Evolutionary conservation across 306 rosid species (phyloP).

Genomic region (Crataegus laevigata): DNA sequence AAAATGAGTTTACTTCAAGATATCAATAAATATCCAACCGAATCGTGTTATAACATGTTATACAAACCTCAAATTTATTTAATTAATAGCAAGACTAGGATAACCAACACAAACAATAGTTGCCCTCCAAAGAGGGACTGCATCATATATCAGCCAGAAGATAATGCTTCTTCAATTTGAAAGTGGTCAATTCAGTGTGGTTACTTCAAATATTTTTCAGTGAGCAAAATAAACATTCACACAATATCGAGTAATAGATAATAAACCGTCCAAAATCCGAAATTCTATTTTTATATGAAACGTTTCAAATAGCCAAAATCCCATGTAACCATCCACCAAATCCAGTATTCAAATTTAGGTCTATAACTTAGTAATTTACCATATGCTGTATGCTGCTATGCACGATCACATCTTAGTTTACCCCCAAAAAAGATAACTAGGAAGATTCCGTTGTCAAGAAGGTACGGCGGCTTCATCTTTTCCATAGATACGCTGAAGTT

Average conservation of each 20-base stretch:
- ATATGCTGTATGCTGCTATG: conserved; percentile 28
- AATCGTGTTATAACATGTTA: background rate
- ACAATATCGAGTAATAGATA: background rate
- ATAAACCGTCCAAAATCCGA: conserved; percentile 14
- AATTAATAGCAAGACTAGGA: background rate
- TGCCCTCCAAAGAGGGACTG: background rate
- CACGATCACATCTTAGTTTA: conserved; percentile 36
- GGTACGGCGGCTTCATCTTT: conserved; percentile 58
- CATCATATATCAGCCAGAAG: background rate
- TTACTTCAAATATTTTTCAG: background rate
- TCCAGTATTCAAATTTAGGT: conserved; percentile 20
- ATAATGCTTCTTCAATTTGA: background rate
- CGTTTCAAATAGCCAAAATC: conserved; percentile 15
- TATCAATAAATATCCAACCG: background rate
- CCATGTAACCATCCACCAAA: conserved; percentile 29
- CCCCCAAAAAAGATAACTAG: conserved; percentile 15
- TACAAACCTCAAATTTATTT: background rate
- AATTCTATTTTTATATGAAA: conserved; percentile 19
- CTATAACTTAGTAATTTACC: conserved; percentile 18
- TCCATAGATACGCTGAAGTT: conserved; percentile 96
- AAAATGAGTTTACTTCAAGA: background rate
- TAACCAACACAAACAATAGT: background rate
- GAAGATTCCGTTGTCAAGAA: conserved; percentile 42
- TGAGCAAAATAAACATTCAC: background rate
- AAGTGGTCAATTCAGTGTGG: background rate